Conservation (phyloP, 352 stramenopile genomes). For the Globisporangium nunn region DNA sequence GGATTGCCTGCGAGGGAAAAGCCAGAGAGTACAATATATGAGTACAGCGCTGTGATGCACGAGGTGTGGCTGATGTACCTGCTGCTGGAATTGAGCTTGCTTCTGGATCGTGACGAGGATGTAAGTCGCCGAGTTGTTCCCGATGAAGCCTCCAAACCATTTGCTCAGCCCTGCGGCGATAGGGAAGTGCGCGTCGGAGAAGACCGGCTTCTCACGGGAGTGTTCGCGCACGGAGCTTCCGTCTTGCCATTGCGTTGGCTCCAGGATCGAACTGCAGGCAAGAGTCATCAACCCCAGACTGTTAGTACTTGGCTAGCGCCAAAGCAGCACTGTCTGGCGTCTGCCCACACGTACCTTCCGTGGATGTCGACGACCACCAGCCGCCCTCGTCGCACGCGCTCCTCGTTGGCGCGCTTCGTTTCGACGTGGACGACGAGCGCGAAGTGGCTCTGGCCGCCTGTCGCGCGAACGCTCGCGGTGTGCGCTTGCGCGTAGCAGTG, state of each 20-base stretch:
- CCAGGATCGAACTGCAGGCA: conserved; percentile 26
- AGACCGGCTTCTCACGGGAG: conserved; percentile 13
- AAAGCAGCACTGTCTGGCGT: background rate
- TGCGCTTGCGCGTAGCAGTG: conserved; percentile 25
- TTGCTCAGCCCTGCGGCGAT: conserved; percentile 31
- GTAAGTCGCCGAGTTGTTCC: conserved; percentile 38
- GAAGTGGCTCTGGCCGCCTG: conserved; percentile 19
- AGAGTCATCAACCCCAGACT: background rate
- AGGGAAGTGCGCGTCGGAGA: conserved; percentile 55
- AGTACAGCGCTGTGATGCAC: too few relatives aligned
- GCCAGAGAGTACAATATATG: background rate
- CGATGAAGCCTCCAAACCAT: conserved; percentile 41
- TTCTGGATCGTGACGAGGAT: conserved; percentile 58
- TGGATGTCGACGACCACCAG: conserved; percentile 45
- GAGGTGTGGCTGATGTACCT: conserved; percentile 21
- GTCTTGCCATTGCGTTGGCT: conserved; percentile 19
- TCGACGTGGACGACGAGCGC: conserved; percentile 40
- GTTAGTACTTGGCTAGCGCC: background rate
- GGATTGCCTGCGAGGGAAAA: conserved; percentile 41
- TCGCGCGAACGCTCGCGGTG: background rate
- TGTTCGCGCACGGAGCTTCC: too few relatives aligned
- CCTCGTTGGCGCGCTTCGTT: conserved; percentile 16
- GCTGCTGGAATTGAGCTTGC: conserved; percentile 47
- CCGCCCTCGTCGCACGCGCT: conserved; percentile 21
- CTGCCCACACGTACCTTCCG: conserved; percentile 12